phyloP scores from a whole-genome alignment of 2,329 filamentous ascomycete species.

The Fusarium coicis region DNA sequence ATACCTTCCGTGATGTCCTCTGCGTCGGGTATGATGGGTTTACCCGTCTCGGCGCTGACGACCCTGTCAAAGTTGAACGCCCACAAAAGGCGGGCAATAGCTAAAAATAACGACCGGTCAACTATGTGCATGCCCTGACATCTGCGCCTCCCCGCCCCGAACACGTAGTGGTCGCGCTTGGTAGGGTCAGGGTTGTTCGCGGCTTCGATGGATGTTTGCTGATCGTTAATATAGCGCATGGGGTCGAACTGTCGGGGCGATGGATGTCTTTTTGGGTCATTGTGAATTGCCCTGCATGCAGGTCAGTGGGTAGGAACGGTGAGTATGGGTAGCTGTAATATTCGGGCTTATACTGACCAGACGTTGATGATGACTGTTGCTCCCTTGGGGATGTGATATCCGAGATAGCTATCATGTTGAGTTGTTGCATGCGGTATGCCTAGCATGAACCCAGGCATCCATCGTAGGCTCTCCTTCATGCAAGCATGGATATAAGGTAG shows the following conservation, averaged over 20 bases:
- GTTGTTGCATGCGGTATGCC: neutral
- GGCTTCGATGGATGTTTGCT: neutral
- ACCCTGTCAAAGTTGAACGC: neutral
- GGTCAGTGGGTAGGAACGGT: fast-evolving
- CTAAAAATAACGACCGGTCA: neutral
- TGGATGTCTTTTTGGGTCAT: neutral
- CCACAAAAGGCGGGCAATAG: neutral
- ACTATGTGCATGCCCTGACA: neutral
- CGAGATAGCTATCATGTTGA: neutral
- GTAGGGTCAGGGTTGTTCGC: neutral
- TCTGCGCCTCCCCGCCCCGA: neutral
- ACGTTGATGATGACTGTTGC: neutral
- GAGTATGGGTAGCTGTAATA: too few species aligned
- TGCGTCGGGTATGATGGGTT: neutral
- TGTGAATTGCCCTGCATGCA: neutral
- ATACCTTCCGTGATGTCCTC: neutral
- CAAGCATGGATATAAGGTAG: neutral
- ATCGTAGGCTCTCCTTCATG: neutral
- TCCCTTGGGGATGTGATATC: neutral
- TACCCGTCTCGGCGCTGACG: neutral
- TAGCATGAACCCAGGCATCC: neutral
- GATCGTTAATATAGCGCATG: neutral
- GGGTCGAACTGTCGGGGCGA: neutral
- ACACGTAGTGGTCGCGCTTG: neutral
- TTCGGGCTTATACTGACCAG: neutral